Conservation (phyloP, 1,139 yeast species). For the Debaryomyces subglobosus region DNA sequence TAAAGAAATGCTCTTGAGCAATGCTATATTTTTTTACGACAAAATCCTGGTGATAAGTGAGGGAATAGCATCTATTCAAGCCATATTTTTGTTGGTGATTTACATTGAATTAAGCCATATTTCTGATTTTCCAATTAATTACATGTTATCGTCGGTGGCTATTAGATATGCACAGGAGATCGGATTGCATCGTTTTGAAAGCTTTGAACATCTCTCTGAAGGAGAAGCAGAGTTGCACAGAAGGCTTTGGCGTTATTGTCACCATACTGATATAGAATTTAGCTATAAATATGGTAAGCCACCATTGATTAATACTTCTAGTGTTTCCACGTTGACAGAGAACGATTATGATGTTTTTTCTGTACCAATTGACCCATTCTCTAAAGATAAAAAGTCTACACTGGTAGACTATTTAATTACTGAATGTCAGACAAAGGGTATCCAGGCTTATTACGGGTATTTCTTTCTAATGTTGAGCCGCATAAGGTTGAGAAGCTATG, state of each 20-base stretch:
- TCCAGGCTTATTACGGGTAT: slow-evolving; percentile 6
- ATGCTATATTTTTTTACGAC: slow-evolving; percentile 52
- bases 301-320: slow-evolving; percentile 54
- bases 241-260: slow-evolving; percentile 59
- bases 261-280: slow-evolving; percentile 54
- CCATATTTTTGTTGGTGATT: slow-evolving; percentile 46
- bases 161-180: slow-evolving; percentile 63
- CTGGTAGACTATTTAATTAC: not conserved
- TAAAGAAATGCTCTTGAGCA: slow-evolving; percentile 31
- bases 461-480: slow-evolving; percentile 27
- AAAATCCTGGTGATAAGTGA: slow-evolving; percentile 51
- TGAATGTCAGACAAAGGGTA: not conserved
- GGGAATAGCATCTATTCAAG: slow-evolving; percentile 54
- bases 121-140: slow-evolving; percentile 43
- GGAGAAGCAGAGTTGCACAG: slow-evolving; percentile 45
- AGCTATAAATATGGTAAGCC: slow-evolving; percentile 63
- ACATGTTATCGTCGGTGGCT: slow-evolving; percentile 52
- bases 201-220: slow-evolving; percentile 37
- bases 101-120: slow-evolving; percentile 49
- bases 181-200: slow-evolving; percentile 66
- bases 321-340: slow-evolving; percentile 38
- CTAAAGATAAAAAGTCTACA: too few relatives aligned
- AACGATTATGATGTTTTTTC: not conserved
- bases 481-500: slow-evolving; percentile 33
- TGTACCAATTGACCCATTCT: not conserved